phyloP scores from a whole-genome alignment of 495 filamentous ascomycete genomes.

The Talaromyces ruber region DNA sequence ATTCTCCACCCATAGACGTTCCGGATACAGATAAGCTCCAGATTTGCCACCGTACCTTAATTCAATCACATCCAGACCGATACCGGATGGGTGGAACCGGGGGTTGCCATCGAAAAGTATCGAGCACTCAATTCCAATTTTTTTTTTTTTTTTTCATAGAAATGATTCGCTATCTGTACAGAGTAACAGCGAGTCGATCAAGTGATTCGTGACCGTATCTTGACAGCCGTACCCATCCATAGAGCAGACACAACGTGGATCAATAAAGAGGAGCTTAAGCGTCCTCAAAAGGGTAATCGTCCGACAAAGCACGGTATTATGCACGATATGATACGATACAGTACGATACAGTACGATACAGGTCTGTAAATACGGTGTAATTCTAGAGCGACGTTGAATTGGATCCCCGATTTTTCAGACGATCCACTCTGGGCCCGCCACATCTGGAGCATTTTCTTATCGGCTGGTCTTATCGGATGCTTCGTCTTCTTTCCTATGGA shows the following conservation, averaged over 20 bases:
- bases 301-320: neutral
- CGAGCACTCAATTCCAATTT: neutral
- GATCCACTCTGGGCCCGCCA: neutral
- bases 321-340: neutral
- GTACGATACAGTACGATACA: neutral
- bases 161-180: neutral
- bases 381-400: neutral
- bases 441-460: neutral
- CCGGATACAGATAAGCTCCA: neutral
- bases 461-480: neutral
- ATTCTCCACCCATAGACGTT: neutral
- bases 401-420: neutral
- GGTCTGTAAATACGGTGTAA: neutral
- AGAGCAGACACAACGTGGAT: neutral
- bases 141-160: neutral
- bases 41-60: slow-evolving; percentile 1
- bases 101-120: neutral
- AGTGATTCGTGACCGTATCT: neutral
- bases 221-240: neutral
- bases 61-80: neutral
- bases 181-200: too few relatives aligned
- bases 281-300: neutral
- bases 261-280: neutral
- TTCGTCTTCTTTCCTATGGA: neutral
- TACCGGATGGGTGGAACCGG: neutral